These are phyloP conservation scores for Larix kaempferi DNA, from an alignment of 75 land plant genomes.

Conservation along the genomic window DNA sequence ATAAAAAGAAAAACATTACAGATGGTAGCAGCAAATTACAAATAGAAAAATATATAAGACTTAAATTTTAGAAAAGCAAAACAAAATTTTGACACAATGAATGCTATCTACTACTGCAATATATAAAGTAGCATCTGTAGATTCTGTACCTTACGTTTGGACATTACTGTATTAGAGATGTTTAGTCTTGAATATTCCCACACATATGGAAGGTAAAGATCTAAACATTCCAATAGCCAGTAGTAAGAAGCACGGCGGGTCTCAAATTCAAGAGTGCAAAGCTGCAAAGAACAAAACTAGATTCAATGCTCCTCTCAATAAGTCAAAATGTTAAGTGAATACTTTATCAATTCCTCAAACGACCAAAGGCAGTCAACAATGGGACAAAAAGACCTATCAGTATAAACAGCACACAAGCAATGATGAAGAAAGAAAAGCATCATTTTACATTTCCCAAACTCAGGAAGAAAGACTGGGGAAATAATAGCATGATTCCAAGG, in stretches of 20 bases:
- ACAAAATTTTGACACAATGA: neutral
- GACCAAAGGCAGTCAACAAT: no score
- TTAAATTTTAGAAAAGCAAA: no score
- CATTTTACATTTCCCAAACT: no score
- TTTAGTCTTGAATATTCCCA: slow-evolving; percentile 98
- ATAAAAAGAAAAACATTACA: neutral
- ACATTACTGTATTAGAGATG: slow-evolving; percentile 84
- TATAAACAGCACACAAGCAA: no score
- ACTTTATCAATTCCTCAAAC: no score
- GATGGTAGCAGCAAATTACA: neutral
- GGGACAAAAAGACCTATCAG: no score
- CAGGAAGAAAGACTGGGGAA: no score
- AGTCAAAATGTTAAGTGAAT: no score
- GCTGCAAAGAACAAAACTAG: slow-evolving; percentile 41
- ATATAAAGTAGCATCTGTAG: neutral
- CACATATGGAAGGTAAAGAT: slow-evolving; percentile 94
- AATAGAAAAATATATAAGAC: neutral
- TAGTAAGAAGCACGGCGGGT: slow-evolving; percentile 95
- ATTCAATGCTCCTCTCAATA: neutral
- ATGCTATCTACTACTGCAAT: neutral
- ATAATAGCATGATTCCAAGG: no score
- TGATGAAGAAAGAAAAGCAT: no score
- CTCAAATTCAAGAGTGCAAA: slow-evolving; percentile 98
- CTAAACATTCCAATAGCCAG: slow-evolving; percentile 83
- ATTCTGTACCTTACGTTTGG: slow-evolving; percentile 83